Evolutionary conservation across 805 yeast genomes (phyloP), one percentile per base, ranked within the genome.

Genomic region (Ogataea trehaloabstinens): DNA sequence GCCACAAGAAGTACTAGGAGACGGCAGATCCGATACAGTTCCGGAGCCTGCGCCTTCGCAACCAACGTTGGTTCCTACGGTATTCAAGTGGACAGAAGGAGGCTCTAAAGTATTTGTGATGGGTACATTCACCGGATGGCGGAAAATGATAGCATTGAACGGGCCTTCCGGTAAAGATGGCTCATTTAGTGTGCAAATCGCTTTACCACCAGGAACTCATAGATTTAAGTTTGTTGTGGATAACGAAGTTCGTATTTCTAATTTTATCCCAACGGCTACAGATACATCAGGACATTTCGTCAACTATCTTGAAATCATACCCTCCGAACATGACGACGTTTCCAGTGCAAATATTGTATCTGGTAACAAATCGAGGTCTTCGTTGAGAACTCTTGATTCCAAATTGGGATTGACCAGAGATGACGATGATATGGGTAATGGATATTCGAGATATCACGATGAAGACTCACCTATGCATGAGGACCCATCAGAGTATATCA

Each of bases 81-180:
- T 83, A 40, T 83, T 89, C 41, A 79, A 78, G 48, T 91, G 99
- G 99, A 81, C 80, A 13, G 96, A 91, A 62, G 98, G 98, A n/a
- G 99, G 99, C 44, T 77, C 77, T 35, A 85, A 85, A 53, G 98
- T 93, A 2, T 93, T 89, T 60, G 96, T 91, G 11, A 93, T 97
- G 24, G 99, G 99, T 35, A 85, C 97, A 1, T 91, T 91, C 64
- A 93, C 99, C 0, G 96, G 96, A 3, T 93, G 99, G 98, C 73
- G 96, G 50, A 91, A 90, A 64, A 91, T 93, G 98, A 90, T 91
- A 56, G 95, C 95, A 28, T 68, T 93, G 52, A 61, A 76, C 61
- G 64, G 69, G 53, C 67, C 67, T 7, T 78, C 65, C n/a, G 64
- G 67, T 7, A 64, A 63, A 11, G 71, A 80, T 50, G 72, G 73